Conservation (phyloP, 768 basidiomycete species). For the Xerocomellus dryophilus region DNA sequence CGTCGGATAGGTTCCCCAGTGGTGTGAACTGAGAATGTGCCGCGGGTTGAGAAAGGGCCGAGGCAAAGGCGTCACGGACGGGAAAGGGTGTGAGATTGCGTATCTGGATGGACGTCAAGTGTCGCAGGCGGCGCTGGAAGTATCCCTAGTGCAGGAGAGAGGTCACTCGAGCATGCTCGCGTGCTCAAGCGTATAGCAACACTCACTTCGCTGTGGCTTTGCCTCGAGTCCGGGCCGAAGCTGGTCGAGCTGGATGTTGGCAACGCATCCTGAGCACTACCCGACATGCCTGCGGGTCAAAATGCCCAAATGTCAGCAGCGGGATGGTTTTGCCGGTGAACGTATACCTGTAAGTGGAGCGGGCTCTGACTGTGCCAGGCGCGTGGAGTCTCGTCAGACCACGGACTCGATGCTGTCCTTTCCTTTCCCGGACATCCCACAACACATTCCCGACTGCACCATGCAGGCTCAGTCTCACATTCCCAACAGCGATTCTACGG, state of each 20-base stretch:
- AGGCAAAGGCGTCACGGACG: conserved; percentile 67
- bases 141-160: conserved; percentile 13
- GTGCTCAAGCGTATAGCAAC: not conserved
- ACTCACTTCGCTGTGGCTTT: conserved; percentile 15
- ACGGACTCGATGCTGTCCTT: not conserved
- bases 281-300: conserved; percentile 21
- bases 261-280: conserved; percentile 14
- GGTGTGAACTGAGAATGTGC: conserved; percentile 58
- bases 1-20: conserved; percentile 62
- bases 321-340: not conserved
- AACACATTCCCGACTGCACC: not conserved
- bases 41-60: conserved; percentile 66
- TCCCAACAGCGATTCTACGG: conserved; percentile 17
- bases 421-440: conserved; percentile 25
- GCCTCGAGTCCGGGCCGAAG: conserved; percentile 14
- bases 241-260: conserved; percentile 15
- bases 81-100: conserved; percentile 85
- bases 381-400: not conserved
- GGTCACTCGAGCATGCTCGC: not conserved
- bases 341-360: not conserved
- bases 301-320: not conserved
- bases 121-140: conserved; percentile 65
- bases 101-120: conserved; percentile 70
- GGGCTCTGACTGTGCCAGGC: conserved; percentile 1
- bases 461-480: conserved; percentile 48